phyloP scores from a whole-genome alignment of 2,329 filamentous ascomycete species.

The Colletotrichum incanum region DNA sequence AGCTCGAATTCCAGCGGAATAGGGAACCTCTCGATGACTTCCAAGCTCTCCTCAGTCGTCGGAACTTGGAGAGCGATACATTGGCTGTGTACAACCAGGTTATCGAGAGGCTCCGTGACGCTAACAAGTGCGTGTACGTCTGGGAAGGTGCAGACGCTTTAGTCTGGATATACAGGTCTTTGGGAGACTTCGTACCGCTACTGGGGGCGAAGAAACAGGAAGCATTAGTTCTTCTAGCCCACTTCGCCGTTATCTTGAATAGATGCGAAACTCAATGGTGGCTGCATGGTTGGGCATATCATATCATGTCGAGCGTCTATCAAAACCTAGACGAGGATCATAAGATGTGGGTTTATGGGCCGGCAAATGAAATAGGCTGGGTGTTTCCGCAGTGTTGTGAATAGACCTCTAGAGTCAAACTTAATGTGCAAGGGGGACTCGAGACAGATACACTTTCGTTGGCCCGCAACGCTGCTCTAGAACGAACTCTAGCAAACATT shows the following conservation, averaged over 20 bases:
- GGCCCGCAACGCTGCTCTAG: no score
- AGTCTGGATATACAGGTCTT: constrained; percentile 24
- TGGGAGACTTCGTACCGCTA: constrained; percentile 18
- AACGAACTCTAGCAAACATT: no score
- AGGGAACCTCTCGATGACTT: neutral
- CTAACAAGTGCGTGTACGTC: neutral
- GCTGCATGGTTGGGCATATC: constrained; percentile 29
- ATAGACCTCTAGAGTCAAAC: neutral
- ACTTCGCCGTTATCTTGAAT: constrained; percentile 26
- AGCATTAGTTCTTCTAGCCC: constrained; percentile 13
- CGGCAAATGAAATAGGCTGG: constrained; percentile 34
- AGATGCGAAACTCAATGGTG: constrained; percentile 30
- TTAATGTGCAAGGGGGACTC: no score
- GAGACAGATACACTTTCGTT: no score
- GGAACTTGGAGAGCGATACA: neutral
- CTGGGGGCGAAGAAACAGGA: constrained; percentile 4
- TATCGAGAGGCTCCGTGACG: constrained; percentile 15
- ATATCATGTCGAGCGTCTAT: constrained; percentile 28
- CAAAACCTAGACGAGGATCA: constrained; percentile 21
- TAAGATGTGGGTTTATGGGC: constrained; percentile 23
- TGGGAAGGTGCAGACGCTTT: constrained; percentile 29
- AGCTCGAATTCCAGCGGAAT: neutral
- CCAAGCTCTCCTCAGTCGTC: neutral
- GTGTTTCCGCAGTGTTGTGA: constrained; percentile 2
- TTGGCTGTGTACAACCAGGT: neutral